These are phyloP conservation scores for Saccharum hybrid DNA, from an alignment of 202 grass and related monocot genomes.

Conservation along the genomic window DNA sequence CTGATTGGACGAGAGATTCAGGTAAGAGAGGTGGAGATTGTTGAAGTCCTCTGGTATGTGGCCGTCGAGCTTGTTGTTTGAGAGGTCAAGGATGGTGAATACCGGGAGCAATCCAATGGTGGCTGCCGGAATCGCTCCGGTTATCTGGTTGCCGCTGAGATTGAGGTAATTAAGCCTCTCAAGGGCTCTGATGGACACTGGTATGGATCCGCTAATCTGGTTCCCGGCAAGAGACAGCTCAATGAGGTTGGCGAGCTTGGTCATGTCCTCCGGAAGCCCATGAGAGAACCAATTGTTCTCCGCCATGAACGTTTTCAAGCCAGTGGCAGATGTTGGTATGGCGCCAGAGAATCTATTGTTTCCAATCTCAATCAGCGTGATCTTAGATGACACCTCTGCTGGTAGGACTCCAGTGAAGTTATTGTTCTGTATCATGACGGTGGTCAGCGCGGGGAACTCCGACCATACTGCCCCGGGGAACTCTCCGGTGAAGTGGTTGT, in stretches of 20 bases:
- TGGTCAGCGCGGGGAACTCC: constrained; percentile 20
- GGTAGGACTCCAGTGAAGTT: constrained; percentile 51
- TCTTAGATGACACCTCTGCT: constrained; percentile 3
- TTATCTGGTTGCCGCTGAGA: constrained; percentile 56
- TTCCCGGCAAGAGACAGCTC: constrained; percentile 49
- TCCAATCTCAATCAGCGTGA: constrained; percentile 44
- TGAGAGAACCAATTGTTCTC: constrained; percentile 48
- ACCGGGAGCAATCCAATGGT: constrained; percentile 21
- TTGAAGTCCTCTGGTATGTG: constrained; percentile 29
- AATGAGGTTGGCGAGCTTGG: constrained; percentile 31
- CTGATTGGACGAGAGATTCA: constrained; percentile 61
- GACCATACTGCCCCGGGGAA: constrained; percentile 52
- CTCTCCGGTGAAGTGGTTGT: constrained; percentile 53
- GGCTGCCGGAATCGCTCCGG: constrained; percentile 47
- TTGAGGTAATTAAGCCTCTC: constrained; percentile 34
- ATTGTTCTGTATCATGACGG: constrained; percentile 44
- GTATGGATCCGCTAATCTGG: too few relatives aligned
- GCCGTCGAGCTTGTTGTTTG: constrained; percentile 45
- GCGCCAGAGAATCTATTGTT: constrained; percentile 48
- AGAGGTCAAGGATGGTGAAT: constrained; percentile 58
- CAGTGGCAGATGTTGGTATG: constrained; percentile 17
- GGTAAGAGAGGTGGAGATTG: constrained; percentile 5
- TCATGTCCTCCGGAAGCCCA: constrained; percentile 5
- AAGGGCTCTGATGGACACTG: too few relatives aligned
- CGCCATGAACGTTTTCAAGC: background rate